These are phyloP conservation scores for Groenewaldozyma salmanticensis DNA, from an alignment of 805 yeast species.

Conservation along the genomic window DNA sequence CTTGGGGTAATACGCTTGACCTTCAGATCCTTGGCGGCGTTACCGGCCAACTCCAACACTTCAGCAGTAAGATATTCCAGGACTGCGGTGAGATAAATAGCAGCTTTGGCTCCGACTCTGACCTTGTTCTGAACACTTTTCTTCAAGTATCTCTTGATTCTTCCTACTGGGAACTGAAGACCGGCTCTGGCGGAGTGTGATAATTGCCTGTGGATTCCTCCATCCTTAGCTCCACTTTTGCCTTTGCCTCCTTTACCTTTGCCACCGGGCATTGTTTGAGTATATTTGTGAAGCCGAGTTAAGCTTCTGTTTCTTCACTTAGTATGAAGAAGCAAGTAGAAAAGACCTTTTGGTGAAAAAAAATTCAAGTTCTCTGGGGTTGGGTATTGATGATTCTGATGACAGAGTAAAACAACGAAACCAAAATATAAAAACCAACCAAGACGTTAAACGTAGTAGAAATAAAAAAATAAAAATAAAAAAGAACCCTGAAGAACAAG, in stretches of 20 bases:
- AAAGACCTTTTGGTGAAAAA: neutral
- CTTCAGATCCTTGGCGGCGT: conserved; percentile 92
- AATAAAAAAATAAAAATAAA: too few species aligned
- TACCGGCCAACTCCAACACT: conserved; percentile 95
- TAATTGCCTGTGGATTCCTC: conserved; percentile 46
- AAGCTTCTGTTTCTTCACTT: neutral
- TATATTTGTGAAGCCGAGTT: neutral
- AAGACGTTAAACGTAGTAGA: too few species aligned
- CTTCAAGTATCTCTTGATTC: conserved; percentile 94
- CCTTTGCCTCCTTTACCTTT: conserved; percentile 97
- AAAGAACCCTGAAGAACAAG: too few species aligned
- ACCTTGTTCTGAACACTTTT: conserved; percentile 76
- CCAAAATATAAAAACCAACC: too few species aligned
- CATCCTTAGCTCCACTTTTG: conserved; percentile 75
- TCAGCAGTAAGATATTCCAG: conserved; percentile 95
- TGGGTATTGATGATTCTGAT: too few species aligned
- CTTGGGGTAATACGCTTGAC: conserved; percentile 97
- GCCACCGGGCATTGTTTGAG: conserved; percentile 77
- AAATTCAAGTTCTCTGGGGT: too few species aligned
- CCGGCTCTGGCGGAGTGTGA: conserved; percentile 95
- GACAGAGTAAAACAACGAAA: too few species aligned
- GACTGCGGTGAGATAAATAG: conserved; percentile 92
- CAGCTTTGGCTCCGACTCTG: conserved; percentile 80
- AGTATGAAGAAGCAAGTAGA: neutral
- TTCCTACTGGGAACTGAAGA: conserved; percentile 88